Evolutionary conservation across 2,329 filamentous ascomycete genomes (phyloP).

Genomic region (Fusarium gaditjirri): DNA sequence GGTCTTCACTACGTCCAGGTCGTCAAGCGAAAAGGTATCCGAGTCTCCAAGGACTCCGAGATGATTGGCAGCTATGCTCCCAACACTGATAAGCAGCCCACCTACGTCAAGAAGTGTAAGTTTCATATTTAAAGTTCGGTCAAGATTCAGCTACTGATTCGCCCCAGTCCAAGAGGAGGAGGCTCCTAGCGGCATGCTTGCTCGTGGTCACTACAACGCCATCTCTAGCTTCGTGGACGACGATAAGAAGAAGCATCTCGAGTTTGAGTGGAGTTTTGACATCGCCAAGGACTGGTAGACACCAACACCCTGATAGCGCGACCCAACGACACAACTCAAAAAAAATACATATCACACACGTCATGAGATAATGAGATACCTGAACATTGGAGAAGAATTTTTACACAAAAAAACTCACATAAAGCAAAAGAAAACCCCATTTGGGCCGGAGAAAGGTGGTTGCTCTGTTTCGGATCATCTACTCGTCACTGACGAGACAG

Average conservation of each 20-base stretch:
- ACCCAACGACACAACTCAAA: constrained; percentile 17
- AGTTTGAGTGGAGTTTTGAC: constrained; percentile 96
- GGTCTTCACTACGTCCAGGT: constrained; percentile 96
- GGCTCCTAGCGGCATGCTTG: constrained; percentile 90
- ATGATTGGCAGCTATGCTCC: constrained; percentile 98
- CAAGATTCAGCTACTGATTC: background rate
- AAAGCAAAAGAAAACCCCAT: constrained; percentile 18
- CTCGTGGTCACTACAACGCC: constrained; percentile 89
- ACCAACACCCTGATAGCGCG: background rate
- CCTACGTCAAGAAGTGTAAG: constrained; percentile 94
- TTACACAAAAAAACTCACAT: constrained; percentile 27
- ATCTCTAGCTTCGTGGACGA: constrained; percentile 94
- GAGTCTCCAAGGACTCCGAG: constrained; percentile 92
- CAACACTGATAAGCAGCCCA: constrained; percentile 85
- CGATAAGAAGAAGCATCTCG: constrained; percentile 88
- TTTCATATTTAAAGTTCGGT: constrained; percentile 24
- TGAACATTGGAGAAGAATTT: constrained; percentile 36
- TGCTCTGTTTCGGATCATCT: constrained; percentile 35
- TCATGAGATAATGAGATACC: constrained; percentile 47
- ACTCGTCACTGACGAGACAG: constrained; percentile 27
- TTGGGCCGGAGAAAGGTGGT: constrained; percentile 29
- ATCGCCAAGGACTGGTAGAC: constrained; percentile 94
- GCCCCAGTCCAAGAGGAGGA: constrained; percentile 85
- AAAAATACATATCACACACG: constrained; percentile 35
- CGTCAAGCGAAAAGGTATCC: constrained; percentile 88